phyloP scores from a whole-genome alignment of 176 grass and related monocot species.

The Aechmea fasciata region DNA sequence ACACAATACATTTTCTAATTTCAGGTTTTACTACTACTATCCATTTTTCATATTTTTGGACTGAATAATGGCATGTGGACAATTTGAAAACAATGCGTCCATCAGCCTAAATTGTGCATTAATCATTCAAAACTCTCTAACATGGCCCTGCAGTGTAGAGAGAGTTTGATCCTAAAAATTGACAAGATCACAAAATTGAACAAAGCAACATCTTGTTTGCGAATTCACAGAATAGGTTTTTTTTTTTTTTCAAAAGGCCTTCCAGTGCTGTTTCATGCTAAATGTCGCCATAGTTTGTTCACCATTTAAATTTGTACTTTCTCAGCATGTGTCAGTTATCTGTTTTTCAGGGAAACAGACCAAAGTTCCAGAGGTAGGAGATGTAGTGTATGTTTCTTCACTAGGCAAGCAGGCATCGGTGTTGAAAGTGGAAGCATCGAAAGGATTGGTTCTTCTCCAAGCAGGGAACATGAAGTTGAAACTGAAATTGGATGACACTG shows the following conservation, averaged over 20 bases:
- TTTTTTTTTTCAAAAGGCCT: not conserved
- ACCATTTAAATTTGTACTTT: not conserved
- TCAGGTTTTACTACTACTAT: no score
- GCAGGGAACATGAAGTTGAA: constrained; percentile 60
- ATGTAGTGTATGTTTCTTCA: constrained; percentile 48
- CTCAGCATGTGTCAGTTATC: constrained; percentile 1
- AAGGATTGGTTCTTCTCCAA: constrained; percentile 49
- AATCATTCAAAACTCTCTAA: no score
- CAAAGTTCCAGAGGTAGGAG: constrained; percentile 39
- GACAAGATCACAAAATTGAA: not conserved
- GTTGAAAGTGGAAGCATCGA: constrained; percentile 45
- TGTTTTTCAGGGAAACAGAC: constrained; percentile 27
- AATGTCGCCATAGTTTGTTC: not conserved
- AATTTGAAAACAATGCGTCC: no score
- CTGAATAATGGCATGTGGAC: no score
- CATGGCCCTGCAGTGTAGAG: no score
- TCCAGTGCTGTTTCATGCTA: constrained; percentile 12
- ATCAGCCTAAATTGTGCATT: no score
- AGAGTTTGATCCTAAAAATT: no score
- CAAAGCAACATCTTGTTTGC: not conserved
- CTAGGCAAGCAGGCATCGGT: constrained; percentile 49
- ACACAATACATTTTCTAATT: no score
- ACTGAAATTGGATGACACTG: constrained; percentile 49
- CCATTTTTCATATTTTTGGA: no score
- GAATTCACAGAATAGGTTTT: not conserved